Conservation (phyloP, 1,284 basidiomycete genomes). For the Golubevia pallescens region DNA sequence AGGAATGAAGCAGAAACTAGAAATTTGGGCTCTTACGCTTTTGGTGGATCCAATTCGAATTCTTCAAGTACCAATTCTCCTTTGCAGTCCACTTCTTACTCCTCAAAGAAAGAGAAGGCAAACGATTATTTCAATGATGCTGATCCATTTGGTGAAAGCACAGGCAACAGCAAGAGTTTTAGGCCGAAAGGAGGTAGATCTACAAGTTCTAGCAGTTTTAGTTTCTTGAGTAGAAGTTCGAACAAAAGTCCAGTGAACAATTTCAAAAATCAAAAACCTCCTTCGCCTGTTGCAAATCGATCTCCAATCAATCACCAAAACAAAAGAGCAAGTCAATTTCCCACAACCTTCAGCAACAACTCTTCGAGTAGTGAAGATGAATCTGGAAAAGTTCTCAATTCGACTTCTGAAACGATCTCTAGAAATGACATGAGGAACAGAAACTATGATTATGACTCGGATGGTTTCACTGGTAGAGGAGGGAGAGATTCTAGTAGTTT, state of each 20-base stretch:
- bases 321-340: too few relatives aligned
- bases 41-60: conserved; percentile 21
- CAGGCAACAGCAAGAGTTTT: conserved; percentile 23
- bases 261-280: too few relatives aligned
- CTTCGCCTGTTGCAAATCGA: too few relatives aligned
- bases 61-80: conserved; percentile 26
- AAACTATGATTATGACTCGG: not conserved
- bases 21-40: conserved; percentile 21
- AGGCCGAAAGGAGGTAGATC: conserved; percentile 18
- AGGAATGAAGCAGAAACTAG: conserved; percentile 16
- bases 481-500: not conserved
- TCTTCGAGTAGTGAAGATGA: not conserved
- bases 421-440: not conserved
- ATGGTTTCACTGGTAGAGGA: not conserved
- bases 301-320: too few relatives aligned
- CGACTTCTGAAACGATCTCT: too few relatives aligned
- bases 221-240: not conserved
- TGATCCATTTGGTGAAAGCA: conserved; percentile 22
- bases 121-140: conserved; percentile 27
- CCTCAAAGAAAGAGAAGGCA: conserved; percentile 15
- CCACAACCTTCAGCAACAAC: not conserved
- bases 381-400: too few relatives aligned
- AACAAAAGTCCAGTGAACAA: not conserved
- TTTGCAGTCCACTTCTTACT: conserved; percentile 18
- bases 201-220: conserved; percentile 12